Percentiles rank a stretch among this genome's conserved stretches.
These are phyloP conservation scores for Aristolochia fimbriata DNA, from an alignment of 164 flowering plant genomes.

Conservation along the genomic window DNA sequence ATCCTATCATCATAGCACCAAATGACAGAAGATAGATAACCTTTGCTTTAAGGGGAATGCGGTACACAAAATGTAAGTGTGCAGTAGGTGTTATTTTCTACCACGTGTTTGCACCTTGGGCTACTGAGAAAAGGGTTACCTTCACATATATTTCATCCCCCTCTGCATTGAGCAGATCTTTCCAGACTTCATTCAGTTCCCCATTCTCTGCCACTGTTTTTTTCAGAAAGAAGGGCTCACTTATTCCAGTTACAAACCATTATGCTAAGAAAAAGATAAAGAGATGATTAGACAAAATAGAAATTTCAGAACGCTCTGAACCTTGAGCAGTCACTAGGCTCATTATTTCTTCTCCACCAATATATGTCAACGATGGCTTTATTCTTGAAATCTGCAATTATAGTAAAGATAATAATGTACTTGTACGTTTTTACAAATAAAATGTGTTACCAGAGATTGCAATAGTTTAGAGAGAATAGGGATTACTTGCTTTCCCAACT, in stretches of 20 bases:
- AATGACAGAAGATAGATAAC: neutral
- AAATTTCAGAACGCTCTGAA: conserved; percentile 7
- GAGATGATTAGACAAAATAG: conserved; percentile 1
- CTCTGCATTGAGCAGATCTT: conserved; percentile 82
- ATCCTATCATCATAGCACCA: conserved; percentile 32
- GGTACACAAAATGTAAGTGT: no score
- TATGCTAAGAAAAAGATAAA: neutral
- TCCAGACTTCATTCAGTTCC: conserved; percentile 90
- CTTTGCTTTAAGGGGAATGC: no score
- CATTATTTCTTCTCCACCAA: conserved; percentile 96
- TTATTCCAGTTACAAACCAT: neutral
- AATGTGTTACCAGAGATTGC: no score
- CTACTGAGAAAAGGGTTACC: conserved; percentile 24
- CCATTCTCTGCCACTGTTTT: conserved; percentile 68
- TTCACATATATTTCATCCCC: conserved; percentile 98
- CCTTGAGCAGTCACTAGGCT: conserved; percentile 99
- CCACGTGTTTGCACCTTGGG: no score
- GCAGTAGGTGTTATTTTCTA: no score
- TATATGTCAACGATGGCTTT: conserved; percentile 77
- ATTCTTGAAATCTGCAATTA: conserved; percentile 60
- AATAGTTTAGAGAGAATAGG: neutral
- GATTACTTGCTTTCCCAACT: conserved; percentile 91
- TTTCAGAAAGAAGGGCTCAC: neutral
- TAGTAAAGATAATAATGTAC: neutral
- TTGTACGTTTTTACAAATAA: neutral